A percentile compares a stretch with the other conserved stretches of the same genome.
phyloP scores from a whole-genome alignment of 1,139 yeast species.

The Suhomyces atakaporum region DNA sequence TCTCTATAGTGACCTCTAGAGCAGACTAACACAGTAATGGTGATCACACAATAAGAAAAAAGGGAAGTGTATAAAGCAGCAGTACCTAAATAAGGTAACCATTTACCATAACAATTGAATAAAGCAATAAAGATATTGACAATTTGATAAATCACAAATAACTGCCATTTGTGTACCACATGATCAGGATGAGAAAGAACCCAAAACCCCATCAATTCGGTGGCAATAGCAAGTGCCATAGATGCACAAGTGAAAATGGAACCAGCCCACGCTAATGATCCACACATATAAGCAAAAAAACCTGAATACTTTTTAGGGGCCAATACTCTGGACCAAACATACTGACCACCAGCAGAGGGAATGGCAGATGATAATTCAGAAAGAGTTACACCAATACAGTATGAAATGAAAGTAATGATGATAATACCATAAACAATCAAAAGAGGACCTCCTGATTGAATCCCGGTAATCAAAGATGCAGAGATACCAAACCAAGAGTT shows the following conservation, averaged over 20 bases:
- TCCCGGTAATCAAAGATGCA: conserved; percentile 63
- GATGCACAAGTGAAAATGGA: conserved; percentile 61
- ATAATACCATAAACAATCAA: conserved; percentile 67
- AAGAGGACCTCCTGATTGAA: conserved; percentile 68
- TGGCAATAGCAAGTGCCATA: conserved; percentile 55
- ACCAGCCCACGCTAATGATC: conserved; percentile 62
- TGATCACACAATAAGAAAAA: conserved; percentile 53
- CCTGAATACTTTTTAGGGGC: conserved; percentile 53
- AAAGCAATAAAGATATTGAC: conserved; percentile 43
- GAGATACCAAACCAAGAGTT: conserved; percentile 74
- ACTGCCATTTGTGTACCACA: conserved; percentile 55
- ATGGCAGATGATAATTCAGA: conserved; percentile 58
- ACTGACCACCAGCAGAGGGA: conserved; percentile 70
- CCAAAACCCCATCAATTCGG: conserved; percentile 58
- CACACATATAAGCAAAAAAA: conserved; percentile 58
- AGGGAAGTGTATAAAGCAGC: conserved; percentile 58
- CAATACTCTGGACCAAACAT: conserved; percentile 60
- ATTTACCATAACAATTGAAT: conserved; percentile 59
- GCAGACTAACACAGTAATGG: conserved; percentile 57
- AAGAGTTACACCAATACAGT: conserved; percentile 53
- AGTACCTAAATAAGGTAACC: conserved; percentile 54
- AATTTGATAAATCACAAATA: conserved; percentile 53
- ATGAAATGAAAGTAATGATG: conserved; percentile 56
- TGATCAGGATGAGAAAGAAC: conserved; percentile 46
- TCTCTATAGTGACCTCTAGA: conserved; percentile 56